These are phyloP conservation scores for Raphanus hybrid DNA, from an alignment of 441 rosid species.

Conservation along the genomic window DNA sequence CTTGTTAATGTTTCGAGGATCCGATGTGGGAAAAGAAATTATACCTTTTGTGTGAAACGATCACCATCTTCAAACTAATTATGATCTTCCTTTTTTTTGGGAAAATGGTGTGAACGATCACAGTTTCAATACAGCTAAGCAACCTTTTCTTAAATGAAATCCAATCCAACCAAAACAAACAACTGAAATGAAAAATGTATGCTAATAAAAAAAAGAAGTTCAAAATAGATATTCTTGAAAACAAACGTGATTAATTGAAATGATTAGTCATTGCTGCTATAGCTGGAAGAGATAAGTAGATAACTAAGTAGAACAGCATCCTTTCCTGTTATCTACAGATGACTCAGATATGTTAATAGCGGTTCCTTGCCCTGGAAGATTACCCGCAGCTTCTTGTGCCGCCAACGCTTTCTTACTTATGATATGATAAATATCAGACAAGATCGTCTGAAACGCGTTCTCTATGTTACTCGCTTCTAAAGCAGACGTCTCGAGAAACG, in stretches of 20 bases:
- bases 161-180: constrained; percentile 1
- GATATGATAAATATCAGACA: constrained; percentile 85
- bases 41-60: too few species aligned
- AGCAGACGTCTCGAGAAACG: constrained; percentile 95
- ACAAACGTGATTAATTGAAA: neutral
- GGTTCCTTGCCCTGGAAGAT: constrained; percentile 82
- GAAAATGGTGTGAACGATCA: constrained; percentile 15
- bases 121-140: too few species aligned
- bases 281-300: too few species aligned
- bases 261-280: too few species aligned
- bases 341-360: constrained; percentile 72
- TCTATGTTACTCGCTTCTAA: constrained; percentile 82
- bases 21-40: too few species aligned
- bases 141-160: too few species aligned
- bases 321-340: constrained; percentile 60
- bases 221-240: neutral
- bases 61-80: too few species aligned
- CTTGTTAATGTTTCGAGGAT: too few species aligned
- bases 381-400: constrained; percentile 83
- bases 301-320: constrained; percentile 76
- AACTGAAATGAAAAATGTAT: neutral
- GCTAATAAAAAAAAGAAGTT: neutral
- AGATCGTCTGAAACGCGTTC: constrained; percentile 86
- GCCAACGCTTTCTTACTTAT: constrained; percentile 95
- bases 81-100: neutral